phyloP scores from a whole-genome alignment of 129 eudicot genomes.

The Arctium minus region DNA sequence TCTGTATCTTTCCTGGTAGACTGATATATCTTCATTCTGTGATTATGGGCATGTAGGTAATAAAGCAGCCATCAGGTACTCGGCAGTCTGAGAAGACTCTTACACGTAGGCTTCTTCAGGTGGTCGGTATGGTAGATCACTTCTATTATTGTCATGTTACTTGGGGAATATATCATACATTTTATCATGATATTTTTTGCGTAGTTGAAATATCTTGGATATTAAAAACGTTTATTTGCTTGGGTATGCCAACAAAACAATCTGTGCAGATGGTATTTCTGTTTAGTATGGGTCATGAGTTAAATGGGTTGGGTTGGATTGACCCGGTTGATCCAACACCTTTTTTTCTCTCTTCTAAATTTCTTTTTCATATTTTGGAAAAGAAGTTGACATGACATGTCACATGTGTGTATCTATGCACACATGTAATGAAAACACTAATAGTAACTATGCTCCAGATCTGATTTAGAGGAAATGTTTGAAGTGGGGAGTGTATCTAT shows the following conservation, averaged over 20 bases:
- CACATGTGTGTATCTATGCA: no score
- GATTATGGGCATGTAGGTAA: slow-evolving; percentile 36
- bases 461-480: no score
- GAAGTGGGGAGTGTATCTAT: no score
- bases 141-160: slow-evolving; percentile 14
- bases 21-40: background rate
- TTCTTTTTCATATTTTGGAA: background rate
- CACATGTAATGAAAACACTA: no score
- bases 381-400: background rate
- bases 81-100: slow-evolving; percentile 62
- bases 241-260: background rate
- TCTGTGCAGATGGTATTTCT: background rate
- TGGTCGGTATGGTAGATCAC: slow-evolving; percentile 61
- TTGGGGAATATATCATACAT: background rate
- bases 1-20: background rate
- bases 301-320: background rate
- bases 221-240: background rate
- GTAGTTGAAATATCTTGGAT: background rate
- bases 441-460: no score
- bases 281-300: background rate
- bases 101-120: slow-evolving; percentile 83
- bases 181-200: background rate
- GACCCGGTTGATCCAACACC: background rate
- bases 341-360: no score
- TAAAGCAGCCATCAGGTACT: slow-evolving; percentile 60